Evolutionary conservation across 495 filamentous ascomycete species (phyloP), one percentile per base, ranked within the genome.

Genomic region (Articulospora tetracladia): DNA sequence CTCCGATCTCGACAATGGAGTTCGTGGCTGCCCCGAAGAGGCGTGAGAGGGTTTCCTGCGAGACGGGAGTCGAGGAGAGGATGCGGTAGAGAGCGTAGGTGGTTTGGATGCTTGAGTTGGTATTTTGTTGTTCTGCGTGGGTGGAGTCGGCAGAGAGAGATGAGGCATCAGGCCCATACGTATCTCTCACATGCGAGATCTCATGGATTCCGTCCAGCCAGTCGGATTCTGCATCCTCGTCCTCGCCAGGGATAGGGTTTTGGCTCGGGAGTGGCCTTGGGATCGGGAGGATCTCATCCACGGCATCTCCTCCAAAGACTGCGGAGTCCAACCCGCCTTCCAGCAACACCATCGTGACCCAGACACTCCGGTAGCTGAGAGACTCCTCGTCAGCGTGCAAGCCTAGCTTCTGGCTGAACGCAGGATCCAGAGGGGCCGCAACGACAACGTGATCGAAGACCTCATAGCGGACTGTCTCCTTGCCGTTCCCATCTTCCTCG

Each of bases 371-470:
- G 20, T 58, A 66, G 13, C 27, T 27, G 15, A 66, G 26, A 19
- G 47, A 22, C 55, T 62, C 55, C 15, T 34, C 27, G 6, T 20
- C 36, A 4, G 8, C 17, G 2, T 25, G 20, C 0, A 25, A 30
- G 23, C 23, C 28, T 7, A 34, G 30, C 7, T 44, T 44, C 39
- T 44, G 15, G 3, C n/a, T n/a, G 8, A 7, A 44, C 32, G 22
- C 19, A 24, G 28, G 28, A 20, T 57, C 58, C 41, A 54, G 60
- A 0, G 63, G 63, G 3, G 49, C 46, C n/a, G 63, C 54, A 13
- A 61, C 7, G 19, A 66, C 34, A 20, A 66, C 41, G 7, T 59
- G 20, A 34, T 66, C 59, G 26, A 62, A 66, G 7, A 20, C 24
- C 23, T 58, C 55, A 41, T 49, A 58, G 10, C 17, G 3, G 11